Evolutionary conservation across 2,329 filamentous ascomycete species (phyloP).

Genomic region (Fusarium sp.): DNA sequence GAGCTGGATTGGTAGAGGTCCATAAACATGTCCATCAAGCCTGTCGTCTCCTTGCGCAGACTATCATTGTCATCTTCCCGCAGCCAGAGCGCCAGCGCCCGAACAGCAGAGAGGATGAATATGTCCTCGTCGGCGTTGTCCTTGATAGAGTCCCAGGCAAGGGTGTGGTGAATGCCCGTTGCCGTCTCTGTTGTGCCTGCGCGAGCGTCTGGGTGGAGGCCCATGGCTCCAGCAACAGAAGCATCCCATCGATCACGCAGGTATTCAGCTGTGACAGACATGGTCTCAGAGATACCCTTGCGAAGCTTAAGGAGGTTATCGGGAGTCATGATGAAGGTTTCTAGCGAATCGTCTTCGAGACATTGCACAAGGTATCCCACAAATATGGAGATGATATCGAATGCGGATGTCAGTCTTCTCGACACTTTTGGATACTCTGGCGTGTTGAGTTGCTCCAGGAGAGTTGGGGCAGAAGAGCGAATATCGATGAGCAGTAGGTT

Average conservation of each 20-base stretch:
- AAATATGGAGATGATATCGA: constrained; percentile 71
- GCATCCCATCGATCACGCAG: constrained; percentile 77
- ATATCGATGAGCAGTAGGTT: constrained; percentile 75
- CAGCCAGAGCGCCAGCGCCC: constrained; percentile 73
- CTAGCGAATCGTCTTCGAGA: constrained; percentile 59
- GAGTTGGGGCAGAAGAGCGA: constrained; percentile 68
- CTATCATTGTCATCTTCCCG: constrained; percentile 73
- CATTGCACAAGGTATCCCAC: constrained; percentile 66
- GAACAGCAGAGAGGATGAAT: constrained; percentile 67
- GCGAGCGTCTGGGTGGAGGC: constrained; percentile 68
- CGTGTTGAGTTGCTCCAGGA: constrained; percentile 68
- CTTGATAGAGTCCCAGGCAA: constrained; percentile 69
- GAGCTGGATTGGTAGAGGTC: constrained; percentile 65
- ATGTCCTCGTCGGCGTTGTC: constrained; percentile 63
- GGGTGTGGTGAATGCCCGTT: constrained; percentile 57
- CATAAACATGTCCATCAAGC: constrained; percentile 71
- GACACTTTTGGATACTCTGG: constrained; percentile 62
- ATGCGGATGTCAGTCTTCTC: constrained; percentile 67
- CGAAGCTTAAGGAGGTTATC: constrained; percentile 71
- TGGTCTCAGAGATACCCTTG: constrained; percentile 69
- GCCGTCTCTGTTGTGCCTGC: constrained; percentile 54
- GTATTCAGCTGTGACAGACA: constrained; percentile 72
- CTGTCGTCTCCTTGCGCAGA: constrained; percentile 66
- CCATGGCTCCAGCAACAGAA: constrained; percentile 69
- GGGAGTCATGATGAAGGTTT: constrained; percentile 60